Conservation (phyloP, 805 yeast genomes). For the Kazachstania martiniae region DNA sequence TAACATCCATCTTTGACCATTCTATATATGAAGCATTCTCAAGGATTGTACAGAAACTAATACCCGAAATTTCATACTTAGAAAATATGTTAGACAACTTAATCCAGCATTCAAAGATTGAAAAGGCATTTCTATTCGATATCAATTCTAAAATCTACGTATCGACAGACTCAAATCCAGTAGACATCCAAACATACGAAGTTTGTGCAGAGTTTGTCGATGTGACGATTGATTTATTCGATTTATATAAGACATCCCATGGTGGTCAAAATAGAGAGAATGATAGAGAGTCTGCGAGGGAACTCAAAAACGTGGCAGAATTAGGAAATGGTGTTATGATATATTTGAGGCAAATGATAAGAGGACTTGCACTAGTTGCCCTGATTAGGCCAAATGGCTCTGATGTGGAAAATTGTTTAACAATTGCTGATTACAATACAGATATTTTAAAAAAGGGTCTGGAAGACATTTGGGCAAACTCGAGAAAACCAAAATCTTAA, state of each 20-base stretch:
- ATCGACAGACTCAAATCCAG: constrained; percentile 93
- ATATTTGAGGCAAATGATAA: constrained; percentile 81
- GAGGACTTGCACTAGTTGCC: constrained; percentile 87
- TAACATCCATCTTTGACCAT: constrained; percentile 91
- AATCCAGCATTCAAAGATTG: constrained; percentile 82
- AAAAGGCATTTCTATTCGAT: constrained; percentile 87
- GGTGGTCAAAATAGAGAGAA: background rate
- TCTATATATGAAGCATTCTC: constrained; percentile 93
- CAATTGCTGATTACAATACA: constrained; percentile 84
- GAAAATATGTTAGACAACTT: constrained; percentile 83
- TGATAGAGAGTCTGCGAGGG: constrained; percentile 15
- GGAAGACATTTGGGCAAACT: constrained; percentile 46
- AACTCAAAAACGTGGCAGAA: constrained; percentile 57
- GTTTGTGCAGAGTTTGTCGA: constrained; percentile 96
- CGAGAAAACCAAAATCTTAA: constrained; percentile 9
- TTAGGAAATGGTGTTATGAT: constrained; percentile 77
- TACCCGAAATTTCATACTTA: constrained; percentile 77
- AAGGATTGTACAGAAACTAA: constrained; percentile 81
- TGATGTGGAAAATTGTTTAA: constrained; percentile 36
- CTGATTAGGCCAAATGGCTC: constrained; percentile 58
- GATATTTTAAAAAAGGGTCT: constrained; percentile 67
- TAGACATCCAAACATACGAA: constrained; percentile 89
- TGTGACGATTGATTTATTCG: constrained; percentile 81
- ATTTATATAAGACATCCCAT: constrained; percentile 38
- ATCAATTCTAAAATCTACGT: constrained; percentile 87